Percentiles rank a stretch among this genome's conserved stretches.
Conservation (phyloP, 768 basidiomycete species). For the Cantharellus anzutake region DNA sequence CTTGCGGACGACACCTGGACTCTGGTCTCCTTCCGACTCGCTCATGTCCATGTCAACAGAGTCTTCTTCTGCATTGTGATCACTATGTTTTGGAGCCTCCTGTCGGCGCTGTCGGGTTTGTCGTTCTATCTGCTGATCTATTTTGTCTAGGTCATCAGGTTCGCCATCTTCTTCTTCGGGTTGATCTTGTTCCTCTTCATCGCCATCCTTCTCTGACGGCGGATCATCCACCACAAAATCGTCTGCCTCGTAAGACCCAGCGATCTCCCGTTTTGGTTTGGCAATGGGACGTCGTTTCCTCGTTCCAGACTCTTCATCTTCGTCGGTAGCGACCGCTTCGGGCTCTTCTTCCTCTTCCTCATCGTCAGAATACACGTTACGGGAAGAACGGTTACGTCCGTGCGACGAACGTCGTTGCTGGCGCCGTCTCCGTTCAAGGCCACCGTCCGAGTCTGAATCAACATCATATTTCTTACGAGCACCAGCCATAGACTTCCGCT, state of each 20-base stretch:
- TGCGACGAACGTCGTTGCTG: not conserved
- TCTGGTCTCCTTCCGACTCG: conserved; percentile 13
- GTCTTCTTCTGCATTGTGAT: conserved; percentile 20
- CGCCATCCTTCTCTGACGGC: conserved; percentile 14
- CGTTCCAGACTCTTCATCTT: conserved; percentile 26
- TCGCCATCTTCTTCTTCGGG: conserved; percentile 18
- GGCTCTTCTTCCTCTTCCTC: conserved; percentile 9
- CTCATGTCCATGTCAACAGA: conserved; percentile 33
- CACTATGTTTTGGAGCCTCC: conserved; percentile 16
- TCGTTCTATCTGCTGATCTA: conserved; percentile 42
- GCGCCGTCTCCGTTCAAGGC: not conserved
- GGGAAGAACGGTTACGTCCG: not conserved
- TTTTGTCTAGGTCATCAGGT: conserved; percentile 42
- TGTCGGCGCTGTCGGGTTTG: conserved; percentile 13
- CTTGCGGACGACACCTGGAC: not conserved
- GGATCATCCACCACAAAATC: conserved; percentile 63
- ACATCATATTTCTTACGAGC: not conserved
- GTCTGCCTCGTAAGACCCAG: conserved; percentile 63
- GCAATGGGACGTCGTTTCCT: not conserved
- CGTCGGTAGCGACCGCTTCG: conserved; percentile 15
- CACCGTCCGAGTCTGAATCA: not conserved
- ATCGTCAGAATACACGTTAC: conserved; percentile 5
- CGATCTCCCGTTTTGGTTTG: not conserved
- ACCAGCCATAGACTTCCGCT: not conserved
- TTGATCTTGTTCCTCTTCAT: conserved; percentile 13